Evolutionary conservation across 768 basidiomycete species (phyloP), one percentile per base, ranked within the genome.

Genomic region (Trametes cubensis): DNA sequence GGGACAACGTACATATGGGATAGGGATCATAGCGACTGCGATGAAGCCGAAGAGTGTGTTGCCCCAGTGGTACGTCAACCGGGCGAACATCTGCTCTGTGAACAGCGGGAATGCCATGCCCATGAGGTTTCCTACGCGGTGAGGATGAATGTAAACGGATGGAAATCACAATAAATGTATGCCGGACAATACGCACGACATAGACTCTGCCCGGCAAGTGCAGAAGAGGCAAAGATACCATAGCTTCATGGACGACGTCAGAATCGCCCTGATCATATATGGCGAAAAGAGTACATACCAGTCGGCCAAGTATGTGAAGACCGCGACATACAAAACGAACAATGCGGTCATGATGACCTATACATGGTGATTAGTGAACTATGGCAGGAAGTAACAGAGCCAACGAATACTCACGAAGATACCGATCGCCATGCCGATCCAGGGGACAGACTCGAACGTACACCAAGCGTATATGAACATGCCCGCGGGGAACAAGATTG

Each of bases 391-490:
- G 15, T 26, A 14, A 3, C 23, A 23, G 48, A 6, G 25, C 5
- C 0, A n/a, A 60, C 26, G n/a, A 10, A 20, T 15, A 49, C 56
- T 38, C 14, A 60, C 55, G 39, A 60, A 52, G 8, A 61, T 42
- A 41, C 73, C 51, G 26, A 71, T 70, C 2, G 58, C 64, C 55
- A 88, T 79, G 2, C 83, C 88, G 28, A 89, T 82, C 89, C 90
- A 92, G 57, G 79, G 81, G 3, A 90, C 77, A 15, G 64, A 67
- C 0, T 79, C 58, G 62, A 77, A 83, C 14, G 85, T 82, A 3
- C 86, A 84, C 85, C 88, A 90, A 0, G 86, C 88, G 65, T 86
- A 92, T 28, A 90, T 83, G 73, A 90, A 82, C 81, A 88, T 85
- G n/a, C 81, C 83, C 0, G 72, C 63, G 0, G 88, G 87, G 48